These are phyloP conservation scores for Haplographium delicatum DNA, from an alignment of 495 filamentous ascomycete genomes.

Conservation along the genomic window DNA sequence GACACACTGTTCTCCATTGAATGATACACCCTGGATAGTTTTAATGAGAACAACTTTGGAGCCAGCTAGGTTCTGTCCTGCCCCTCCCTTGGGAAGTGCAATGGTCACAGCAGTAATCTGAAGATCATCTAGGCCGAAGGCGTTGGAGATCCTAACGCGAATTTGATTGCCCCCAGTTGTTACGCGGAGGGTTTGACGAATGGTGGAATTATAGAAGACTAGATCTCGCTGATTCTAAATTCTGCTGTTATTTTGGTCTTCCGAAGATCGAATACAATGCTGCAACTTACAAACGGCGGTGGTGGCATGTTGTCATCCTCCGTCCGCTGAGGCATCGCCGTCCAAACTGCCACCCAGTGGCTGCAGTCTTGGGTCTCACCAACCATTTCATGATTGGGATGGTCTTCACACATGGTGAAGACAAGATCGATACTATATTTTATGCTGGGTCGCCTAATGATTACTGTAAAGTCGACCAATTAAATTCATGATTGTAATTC, in stretches of 20 bases:
- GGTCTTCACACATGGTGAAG: too few species aligned
- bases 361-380: too few species aligned
- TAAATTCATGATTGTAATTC: too few species aligned
- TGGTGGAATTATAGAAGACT: conserved; percentile 33
- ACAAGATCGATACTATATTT: too few species aligned
- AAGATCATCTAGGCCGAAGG: conserved; percentile 52
- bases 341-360: background rate
- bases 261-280: background rate
- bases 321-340: background rate
- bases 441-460: too few species aligned
- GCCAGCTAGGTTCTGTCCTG: conserved; percentile 34
- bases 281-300: background rate
- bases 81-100: conserved; percentile 41
- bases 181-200: conserved; percentile 61
- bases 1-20: conserved; percentile 45
- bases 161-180: conserved; percentile 49
- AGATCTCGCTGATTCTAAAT: background rate
- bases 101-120: conserved; percentile 55
- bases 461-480: too few species aligned
- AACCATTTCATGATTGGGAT: too few species aligned
- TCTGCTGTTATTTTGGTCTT: background rate
- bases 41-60: conserved; percentile 42
- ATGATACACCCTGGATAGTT: conserved; percentile 49
- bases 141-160: conserved; percentile 62
- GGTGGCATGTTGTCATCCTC: background rate